Evolutionary conservation across 345 rosid species (phyloP).

Genomic region (Heritiera fomes): DNA sequence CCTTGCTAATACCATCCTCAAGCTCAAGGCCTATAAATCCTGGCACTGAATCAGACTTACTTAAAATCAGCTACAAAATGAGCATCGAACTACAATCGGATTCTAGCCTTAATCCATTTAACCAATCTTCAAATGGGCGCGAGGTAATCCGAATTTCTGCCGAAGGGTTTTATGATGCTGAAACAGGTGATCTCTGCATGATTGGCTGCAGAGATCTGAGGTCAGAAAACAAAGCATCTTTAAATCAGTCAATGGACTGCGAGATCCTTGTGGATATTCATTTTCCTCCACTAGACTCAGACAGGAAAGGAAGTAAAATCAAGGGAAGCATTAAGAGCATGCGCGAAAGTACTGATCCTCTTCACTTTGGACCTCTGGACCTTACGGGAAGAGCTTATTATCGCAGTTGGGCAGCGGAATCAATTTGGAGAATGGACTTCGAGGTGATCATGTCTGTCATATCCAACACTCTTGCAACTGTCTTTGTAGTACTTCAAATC

Average conservation of each 20-base stretch:
- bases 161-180: constrained; percentile 47
- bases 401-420: constrained; percentile 5
- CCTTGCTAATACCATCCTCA: background rate
- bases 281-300: constrained; percentile 42
- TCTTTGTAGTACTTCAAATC: constrained; percentile 43
- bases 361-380: constrained; percentile 29
- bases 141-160: constrained; percentile 32
- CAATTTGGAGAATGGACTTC: constrained; percentile 47
- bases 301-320: constrained; percentile 23
- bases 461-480: constrained; percentile 43
- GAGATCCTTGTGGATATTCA: constrained; percentile 36
- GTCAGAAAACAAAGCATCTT: background rate
- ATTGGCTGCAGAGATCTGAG: constrained; percentile 43
- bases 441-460: constrained; percentile 43
- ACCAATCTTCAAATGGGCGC: background rate
- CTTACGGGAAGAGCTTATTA: constrained; percentile 31
- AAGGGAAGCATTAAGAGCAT: constrained; percentile 44
- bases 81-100: background rate
- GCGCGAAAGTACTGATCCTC: constrained; percentile 36
- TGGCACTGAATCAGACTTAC: background rate
- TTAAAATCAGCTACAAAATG: constrained; percentile 41
- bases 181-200: constrained; percentile 50
- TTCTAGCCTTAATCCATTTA: background rate
- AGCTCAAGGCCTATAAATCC: background rate
- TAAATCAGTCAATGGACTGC: constrained; percentile 35